A percentile compares a stretch with the other conserved stretches of the same genome.
phyloP scores from a whole-genome alignment of 1,284 basidiomycete genomes.

The Irpex lacteus region DNA sequence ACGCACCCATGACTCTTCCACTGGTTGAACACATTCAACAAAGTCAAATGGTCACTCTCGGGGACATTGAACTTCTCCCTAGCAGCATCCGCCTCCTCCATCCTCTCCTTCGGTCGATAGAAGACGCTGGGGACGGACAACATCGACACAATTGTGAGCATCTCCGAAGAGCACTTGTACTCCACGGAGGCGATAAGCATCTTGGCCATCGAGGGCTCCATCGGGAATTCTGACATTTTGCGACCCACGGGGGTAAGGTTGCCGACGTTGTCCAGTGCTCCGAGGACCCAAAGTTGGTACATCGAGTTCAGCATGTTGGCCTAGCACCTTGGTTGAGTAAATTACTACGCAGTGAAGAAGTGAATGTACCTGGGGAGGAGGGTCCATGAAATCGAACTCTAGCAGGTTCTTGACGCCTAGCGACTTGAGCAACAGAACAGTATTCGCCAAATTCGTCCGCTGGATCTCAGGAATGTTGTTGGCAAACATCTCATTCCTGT shows the following conservation, averaged over 20 bases:
- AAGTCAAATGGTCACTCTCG: conserved; percentile 95
- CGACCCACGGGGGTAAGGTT: conserved; percentile 89
- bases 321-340: conserved; percentile 31
- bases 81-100: conserved; percentile 96
- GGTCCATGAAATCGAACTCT: conserved; percentile 99
- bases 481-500: conserved; percentile 96
- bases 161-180: conserved; percentile 90
- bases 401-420: conserved; percentile 99
- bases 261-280: conserved; percentile 96
- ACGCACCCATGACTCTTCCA: conserved; percentile 93
- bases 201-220: conserved; percentile 97
- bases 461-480: conserved; percentile 98
- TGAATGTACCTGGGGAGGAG: conserved; percentile 84
- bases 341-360: conserved; percentile 46
- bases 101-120: conserved; percentile 91
- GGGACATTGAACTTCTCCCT: conserved; percentile 98
- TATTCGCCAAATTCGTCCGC: conserved; percentile 90
- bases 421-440: conserved; percentile 94
- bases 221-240: conserved; percentile 98
- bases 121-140: conserved; percentile 96
- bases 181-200: conserved; percentile 97
- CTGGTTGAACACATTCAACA: conserved; percentile 96
- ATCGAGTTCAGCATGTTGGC: conserved; percentile 96
- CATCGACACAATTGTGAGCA: conserved; percentile 99
- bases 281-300: conserved; percentile 99